Base-by-base conservation (phyloP, 345 rosid genomes). In the Corymbia maculata region DNA sequence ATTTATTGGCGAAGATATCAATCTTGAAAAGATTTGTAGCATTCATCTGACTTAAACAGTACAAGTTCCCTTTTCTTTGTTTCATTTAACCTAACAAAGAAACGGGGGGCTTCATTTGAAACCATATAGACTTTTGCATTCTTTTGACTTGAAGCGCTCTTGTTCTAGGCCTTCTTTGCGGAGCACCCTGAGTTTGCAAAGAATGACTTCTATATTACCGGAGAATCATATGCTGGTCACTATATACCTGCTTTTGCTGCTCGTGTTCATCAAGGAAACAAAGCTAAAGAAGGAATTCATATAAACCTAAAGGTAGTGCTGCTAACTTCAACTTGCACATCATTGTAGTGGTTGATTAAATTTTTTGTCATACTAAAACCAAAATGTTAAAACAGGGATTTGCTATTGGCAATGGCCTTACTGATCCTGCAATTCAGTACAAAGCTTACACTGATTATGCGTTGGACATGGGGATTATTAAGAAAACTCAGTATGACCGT, bases 211-310 rank as follows among this genome's bases (percentile, higher is more conserved):
- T 98, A 91, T 92, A 96, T 98, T 68, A 98, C 99, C 24, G 99
- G 99, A 86, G 99, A 98, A 92, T 98, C 99, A 88, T 98, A 97
- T 92, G 99, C 99, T 91, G 99, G 99, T 88, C 99, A 98, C 93
- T 98, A 98, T 86, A 98, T 98, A 89, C 99, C 99, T 36, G 99
- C 99, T 88, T 93, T 98, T 93, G 99, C 99, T 91, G 88, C 98
- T 87, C 95, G 99, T 79, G 95, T 98, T 90, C 96, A 97, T 93
- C 89, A 4, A 89, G 99, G 98, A 92, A 98, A 98, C 94, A 96
- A 97, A 92, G 98, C 96, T 92, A 93, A 95, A 64, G 97, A 95
- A 87, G 99, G 99, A 85, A 90, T 94, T 88, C 98, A 94, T 87
- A 88, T 98, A 89, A 96, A 98, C 89, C 94, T 98, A 17, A 98